Base-by-base conservation (phyloP, 148 eudicot genomes). In the Gaultheria prostrata region DNA sequence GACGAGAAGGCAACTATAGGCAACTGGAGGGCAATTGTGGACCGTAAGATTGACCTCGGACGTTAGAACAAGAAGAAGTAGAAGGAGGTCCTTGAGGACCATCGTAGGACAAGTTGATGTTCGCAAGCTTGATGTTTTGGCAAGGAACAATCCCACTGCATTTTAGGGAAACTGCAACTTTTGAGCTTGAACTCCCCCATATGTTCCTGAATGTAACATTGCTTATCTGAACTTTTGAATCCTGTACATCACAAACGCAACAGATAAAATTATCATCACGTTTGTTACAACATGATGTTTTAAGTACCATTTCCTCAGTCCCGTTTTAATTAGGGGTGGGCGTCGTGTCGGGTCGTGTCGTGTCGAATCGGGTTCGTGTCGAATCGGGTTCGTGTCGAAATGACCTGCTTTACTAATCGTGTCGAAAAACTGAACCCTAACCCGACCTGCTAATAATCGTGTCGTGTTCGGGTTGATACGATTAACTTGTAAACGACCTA, bases 101-200 rank as follows among this genome's bases (percentile, higher is more conserved):
- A 8, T 54, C 69, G 73, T 91, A 88, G 13, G 15, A 69, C 82
- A 92, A 82, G 56, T 90, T 77, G 8, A 92, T 91, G 76, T 92
- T 35, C 50, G 14, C 50, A 18, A 87, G 87, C 78, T 85, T 87
- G 10, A 93, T 75, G 80, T 84, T 75, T 61, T 72, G 7, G 78
- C 93, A 93, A 3, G 93, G 91, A 53, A 72, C 65, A 30, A 32
- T 15, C 78, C 69, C 59, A 57, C 93, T 90, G 80, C 95, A 93
- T 9, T 85, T 81, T 0, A 93, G 73, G 15, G 49, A 82, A 1
- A 93, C 86, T 51, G 93, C 95, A 10, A 83, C 82, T 48, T 82
- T 43, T 0, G 91, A 82, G 65, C 82, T 85, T 28, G 94, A 90
- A 1, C 78, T 80, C 7, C 95, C 94, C 82, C 72, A 30, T 39